Base-by-base conservation (phyloP, 768 basidiomycete genomes). In the Jaapia argillacea region DNA sequence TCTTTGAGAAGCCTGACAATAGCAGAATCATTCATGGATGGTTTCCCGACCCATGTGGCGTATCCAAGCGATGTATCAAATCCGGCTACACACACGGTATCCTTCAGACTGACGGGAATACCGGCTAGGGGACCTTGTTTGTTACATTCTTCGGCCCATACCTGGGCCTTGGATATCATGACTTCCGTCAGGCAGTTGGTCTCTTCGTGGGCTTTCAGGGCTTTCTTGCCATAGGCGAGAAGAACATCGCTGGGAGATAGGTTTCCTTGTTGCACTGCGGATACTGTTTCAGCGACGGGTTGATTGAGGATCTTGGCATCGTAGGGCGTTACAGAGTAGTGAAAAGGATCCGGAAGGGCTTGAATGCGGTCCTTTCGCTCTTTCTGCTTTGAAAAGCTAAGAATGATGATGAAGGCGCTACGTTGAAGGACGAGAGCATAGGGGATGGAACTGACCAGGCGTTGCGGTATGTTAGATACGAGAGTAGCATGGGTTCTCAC, bases 181-280 rank as follows among this genome's bases (percentile, higher is more conserved):
- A 74, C 49, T 24, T 69, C 69, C 2, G 74, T 63, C 14, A 77
- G 52, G 51, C 75, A 77, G 49, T 77, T 77, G 40, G 70, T 72
- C 36, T 63, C 52, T 23, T 55, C 59, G 22, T 71, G 68, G 2
- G 67, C 71, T 0, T 53, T 49, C 14, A 72, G 54, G 13, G 55
- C 52, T 18, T 63, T 61, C 50, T 68, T 69, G 24, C 67, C 67
- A 44, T 70, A 72, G 2, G 66, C 65, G 23, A 57, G 44, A 16
- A 69, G 44, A 42, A 72, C 57, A 22, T 56, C 58, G 3, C 53
- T 37, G 0, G 61, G 58, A 6, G 60, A 47, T 5, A 68, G 35
- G 3, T 44, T 44, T 2, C 57, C 56, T 24, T 52, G 45, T 5
- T 52, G 54, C 33, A 67, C 61, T 6, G 48, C 44, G 16, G 55